These are phyloP conservation scores for Aethionema arabicum DNA, from an alignment of 345 rosid genomes.

Conservation along the genomic window DNA sequence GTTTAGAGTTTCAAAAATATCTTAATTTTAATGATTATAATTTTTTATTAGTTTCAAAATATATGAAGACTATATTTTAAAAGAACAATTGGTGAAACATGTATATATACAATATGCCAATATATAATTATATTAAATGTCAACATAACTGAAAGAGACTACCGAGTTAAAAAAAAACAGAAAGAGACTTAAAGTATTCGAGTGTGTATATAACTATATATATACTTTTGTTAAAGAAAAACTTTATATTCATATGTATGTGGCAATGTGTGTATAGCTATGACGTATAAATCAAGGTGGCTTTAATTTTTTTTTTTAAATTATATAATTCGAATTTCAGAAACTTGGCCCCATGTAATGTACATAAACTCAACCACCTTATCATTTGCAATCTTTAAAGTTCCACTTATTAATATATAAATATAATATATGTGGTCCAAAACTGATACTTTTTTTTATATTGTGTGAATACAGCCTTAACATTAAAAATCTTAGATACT, in stretches of 20 bases:
- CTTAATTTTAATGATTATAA: no score
- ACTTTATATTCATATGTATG: conserved; percentile 19
- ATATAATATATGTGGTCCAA: conserved; percentile 27
- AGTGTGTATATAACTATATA: no score
- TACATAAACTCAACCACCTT: conserved; percentile 33
- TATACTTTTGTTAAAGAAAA: conserved; percentile 18
- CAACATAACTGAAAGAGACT: no score
- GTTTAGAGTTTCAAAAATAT: no score
- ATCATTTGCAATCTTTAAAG: conserved; percentile 28
- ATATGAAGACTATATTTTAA: no score
- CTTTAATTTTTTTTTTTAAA: conserved; percentile 3
- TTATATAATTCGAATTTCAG: conserved; percentile 5
- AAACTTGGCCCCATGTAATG: conserved; percentile 34
- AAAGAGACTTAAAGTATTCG: no score
- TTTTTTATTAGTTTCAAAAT: no score
- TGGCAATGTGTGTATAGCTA: conserved; percentile 25
- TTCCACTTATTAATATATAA: neutral
- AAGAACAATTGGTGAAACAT: no score
- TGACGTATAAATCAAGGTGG: conserved; percentile 21
- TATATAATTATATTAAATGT: no score
- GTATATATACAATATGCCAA: no score
- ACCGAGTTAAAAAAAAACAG: no score
- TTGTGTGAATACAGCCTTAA: conserved; percentile 19
- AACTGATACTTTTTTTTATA: conserved; percentile 8
- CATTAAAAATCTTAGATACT: conserved; percentile 22